These are phyloP conservation scores for Coelastrella sp. DNA, from an alignment of 139 green algal species.

Conservation along the genomic window DNA sequence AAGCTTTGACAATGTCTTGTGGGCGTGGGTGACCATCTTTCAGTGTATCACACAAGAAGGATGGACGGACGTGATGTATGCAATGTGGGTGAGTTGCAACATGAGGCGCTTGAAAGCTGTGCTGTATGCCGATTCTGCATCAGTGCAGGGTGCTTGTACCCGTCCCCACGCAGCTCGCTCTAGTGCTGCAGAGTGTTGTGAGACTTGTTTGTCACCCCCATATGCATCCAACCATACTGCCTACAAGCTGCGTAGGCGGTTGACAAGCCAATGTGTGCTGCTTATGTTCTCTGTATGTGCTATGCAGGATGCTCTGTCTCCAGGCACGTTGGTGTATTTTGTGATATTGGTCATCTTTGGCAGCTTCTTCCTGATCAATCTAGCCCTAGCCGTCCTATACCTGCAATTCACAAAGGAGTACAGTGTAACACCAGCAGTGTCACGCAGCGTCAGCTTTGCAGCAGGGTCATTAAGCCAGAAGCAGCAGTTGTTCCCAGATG, in stretches of 20 bases:
- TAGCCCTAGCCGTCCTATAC: constrained; percentile 77
- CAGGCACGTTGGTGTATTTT: constrained; percentile 78
- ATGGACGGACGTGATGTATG: constrained; percentile 71
- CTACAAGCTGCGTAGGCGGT: no score
- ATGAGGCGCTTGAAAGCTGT: no score
- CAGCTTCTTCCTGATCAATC: constrained; percentile 83
- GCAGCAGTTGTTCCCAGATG: constrained; percentile 12
- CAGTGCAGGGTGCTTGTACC: no score
- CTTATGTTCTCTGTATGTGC: neutral
- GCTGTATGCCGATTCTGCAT: no score
- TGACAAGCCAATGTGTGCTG: neutral
- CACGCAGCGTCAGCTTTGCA: neutral
- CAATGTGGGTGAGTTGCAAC: neutral
- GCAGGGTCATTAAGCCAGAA: neutral
- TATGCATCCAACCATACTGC: no score
- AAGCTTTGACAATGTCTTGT: constrained; percentile 85
- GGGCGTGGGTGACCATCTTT: constrained; percentile 83
- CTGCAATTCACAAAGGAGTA: constrained; percentile 63
- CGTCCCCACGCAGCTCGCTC: no score
- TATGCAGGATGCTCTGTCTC: constrained; percentile 55
- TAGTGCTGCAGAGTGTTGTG: no score
- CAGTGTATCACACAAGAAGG: constrained; percentile 78
- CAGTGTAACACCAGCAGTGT: constrained; percentile 6
- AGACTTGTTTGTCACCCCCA: no score
- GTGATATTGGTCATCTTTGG: constrained; percentile 82